Evolutionary conservation across 1,284 basidiomycete species (phyloP), one percentile per base, ranked within the genome.

Genomic region (Cryptococcus sp.): DNA sequence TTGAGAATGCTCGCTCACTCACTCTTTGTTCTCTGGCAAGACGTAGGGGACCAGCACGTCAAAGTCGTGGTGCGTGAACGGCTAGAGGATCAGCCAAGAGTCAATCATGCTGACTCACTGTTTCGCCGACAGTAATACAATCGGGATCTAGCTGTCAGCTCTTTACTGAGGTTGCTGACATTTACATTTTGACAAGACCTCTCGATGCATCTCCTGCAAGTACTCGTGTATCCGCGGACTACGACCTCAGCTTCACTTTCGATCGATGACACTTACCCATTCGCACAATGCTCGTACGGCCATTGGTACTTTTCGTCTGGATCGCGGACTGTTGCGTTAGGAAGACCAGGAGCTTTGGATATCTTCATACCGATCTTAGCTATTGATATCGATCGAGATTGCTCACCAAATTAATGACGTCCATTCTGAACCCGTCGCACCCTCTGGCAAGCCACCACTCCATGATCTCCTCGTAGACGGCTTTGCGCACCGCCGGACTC

Each of bases 211-310:
- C 75, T 89, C 84, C 60, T 83, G 80, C 38, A 90, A 69, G 65
- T 82, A 90, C 63, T 87, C 84, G 70, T 88, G 86, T 1, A 89
- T 83, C 5, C 80, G 79, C 4, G 86, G 86, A 1, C 87, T 85
- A 64, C 40, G 34, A 17, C 10, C 3, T 39, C 29, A 48, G n/a
- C 46, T 38, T n/a, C 40, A 34, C 39, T 13, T 34, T 85, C 86
- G 10, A 81, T 82, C 58, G 80, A 84, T 10, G 11, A n/a, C 26
- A 56, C 57, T 39, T 29, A 50, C 52, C 86, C 86, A 64, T 86
- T 86, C 7, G 82, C 83, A 58, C 80, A 85, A 63, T 83, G 76
- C 67, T 80, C 77, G 54, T 79, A 80, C 0, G 82, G 85, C 15
- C 82, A 81, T 66, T 89, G 87, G 60, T 81, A 84, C 49, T 80